Evolutionary conservation across 805 yeast genomes (phyloP), one percentile per base, ranked within the genome.

Genomic region (Candida schatavii): DNA sequence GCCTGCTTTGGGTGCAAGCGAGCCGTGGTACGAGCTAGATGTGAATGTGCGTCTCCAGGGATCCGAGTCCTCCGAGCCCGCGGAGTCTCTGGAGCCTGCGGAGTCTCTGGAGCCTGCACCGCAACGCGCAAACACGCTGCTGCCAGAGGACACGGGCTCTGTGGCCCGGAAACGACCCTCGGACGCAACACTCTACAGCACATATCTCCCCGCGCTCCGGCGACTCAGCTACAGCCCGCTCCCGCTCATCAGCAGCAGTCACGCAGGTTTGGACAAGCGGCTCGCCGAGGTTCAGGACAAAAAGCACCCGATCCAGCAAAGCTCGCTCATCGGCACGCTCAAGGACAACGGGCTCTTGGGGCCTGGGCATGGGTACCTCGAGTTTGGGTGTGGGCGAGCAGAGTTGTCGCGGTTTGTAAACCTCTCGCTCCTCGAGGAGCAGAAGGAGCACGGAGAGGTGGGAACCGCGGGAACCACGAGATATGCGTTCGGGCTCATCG

Each of bases 331-430:
- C 13, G 88, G 86, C 2, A 85, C 85, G 46, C 59, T 89, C 52
- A 67, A 72, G 19, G 56, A 61, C 3, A 47, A 59, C 13, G 56
- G 56, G 0, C 54, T 83, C 5, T 62, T 83, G 29, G 57, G 61
- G 1, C 31, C 57, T 2, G 42, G 57, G 15, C 45, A 46, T 28
- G 62, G 70, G 39, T 78, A 79, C 55, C 57, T 85, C 22, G 97
- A 89, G 61, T 88, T 88, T 68, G 97, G 97, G 0, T 86, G 96
- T 59, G 97, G 97, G 0, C 77, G 90, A 47, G 96, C 87, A 2
- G 97, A 90, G 56, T 70, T 89, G 19, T 75, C 89, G 1, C 62
- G 95, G 44, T 85, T 80, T 51, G 64, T 86, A 10, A 71, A 68
- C 55, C 41, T 56, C 17, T 68, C 74, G 47, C 46, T 65, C 2